These are phyloP conservation scores for Vicia faba DNA, from an alignment of 306 rosid genomes.

Conservation along the genomic window DNA sequence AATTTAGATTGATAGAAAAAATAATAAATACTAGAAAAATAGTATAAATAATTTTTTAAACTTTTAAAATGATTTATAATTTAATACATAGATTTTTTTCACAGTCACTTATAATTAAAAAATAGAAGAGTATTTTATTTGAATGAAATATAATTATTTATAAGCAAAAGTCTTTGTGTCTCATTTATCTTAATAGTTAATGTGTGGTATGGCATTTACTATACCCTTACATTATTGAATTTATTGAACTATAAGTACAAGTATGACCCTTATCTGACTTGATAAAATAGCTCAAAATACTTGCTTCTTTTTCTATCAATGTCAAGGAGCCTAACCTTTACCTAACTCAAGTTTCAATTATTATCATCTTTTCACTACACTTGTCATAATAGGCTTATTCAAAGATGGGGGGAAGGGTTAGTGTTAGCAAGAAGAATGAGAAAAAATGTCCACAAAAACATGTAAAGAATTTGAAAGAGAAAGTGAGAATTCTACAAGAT, in stretches of 20 bases:
- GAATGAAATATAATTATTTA: too few species aligned
- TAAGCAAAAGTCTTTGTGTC: too few species aligned
- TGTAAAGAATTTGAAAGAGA: constrained; percentile 53
- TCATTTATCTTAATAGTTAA: background rate
- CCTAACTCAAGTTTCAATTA: background rate
- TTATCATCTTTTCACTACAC: constrained; percentile 29
- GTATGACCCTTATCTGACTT: constrained; percentile 36
- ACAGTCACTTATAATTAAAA: too few species aligned
- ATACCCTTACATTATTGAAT: constrained; percentile 41
- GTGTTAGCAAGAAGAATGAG: constrained; percentile 51
- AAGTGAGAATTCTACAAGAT: constrained; percentile 57
- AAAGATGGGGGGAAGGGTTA: constrained; percentile 59
- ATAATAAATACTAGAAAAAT: too few species aligned
- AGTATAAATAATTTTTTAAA: too few species aligned
- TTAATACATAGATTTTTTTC: too few species aligned
- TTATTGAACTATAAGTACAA: constrained; percentile 18
- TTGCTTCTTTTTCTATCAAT: constrained; percentile 28
- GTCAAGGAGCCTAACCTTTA: constrained; percentile 38
- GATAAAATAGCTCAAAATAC: constrained; percentile 36
- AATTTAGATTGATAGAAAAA: too few species aligned
- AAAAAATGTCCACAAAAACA: constrained; percentile 40
- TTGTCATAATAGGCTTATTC: background rate
- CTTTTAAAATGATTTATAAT: too few species aligned
- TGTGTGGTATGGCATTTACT: constrained; percentile 31
- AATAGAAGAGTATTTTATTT: too few species aligned